These are phyloP conservation scores for Trichoderma oligosporum DNA, from an alignment of 2,329 filamentous ascomycete genomes.

Conservation along the genomic window DNA sequence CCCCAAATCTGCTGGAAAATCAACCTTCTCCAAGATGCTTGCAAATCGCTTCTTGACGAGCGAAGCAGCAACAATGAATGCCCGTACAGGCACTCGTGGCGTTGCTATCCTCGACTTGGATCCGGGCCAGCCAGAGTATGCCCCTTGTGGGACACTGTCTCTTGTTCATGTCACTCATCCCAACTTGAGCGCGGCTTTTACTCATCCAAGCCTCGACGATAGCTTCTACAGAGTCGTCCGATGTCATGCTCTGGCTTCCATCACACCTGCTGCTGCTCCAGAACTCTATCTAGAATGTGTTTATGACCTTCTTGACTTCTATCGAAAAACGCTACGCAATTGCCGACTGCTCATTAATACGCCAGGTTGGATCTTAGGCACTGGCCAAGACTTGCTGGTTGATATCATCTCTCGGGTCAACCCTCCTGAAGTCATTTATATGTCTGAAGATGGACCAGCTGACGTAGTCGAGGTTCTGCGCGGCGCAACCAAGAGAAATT, in stretches of 20 bases:
- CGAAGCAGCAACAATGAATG: constrained; percentile 14
- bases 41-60: constrained; percentile 62
- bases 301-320: constrained; percentile 58
- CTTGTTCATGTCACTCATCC: constrained; percentile 58
- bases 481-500: constrained; percentile 39
- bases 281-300: constrained; percentile 64
- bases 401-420: constrained; percentile 52
- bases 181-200: constrained; percentile 65
- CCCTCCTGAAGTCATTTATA: constrained; percentile 63
- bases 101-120: constrained; percentile 70
- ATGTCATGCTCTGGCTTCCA: constrained; percentile 63
- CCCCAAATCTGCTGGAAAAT: constrained; percentile 70
- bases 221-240: constrained; percentile 44
- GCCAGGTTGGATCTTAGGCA: constrained; percentile 68
- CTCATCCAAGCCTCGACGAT: constrained; percentile 46
- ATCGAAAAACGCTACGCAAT: constrained; percentile 44
- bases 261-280: constrained; percentile 62
- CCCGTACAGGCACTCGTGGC: constrained; percentile 22
- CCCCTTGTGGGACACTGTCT: constrained; percentile 65
- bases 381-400: constrained; percentile 62
- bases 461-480: constrained; percentile 54
- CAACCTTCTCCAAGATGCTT: constrained; percentile 65
- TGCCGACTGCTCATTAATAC: constrained; percentile 68
- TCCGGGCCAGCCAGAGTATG: constrained; percentile 73
- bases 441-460: constrained; percentile 60